A percentile compares a stretch with the other conserved stretches of the same genome.
These are phyloP conservation scores for Collybia mongolica DNA, from an alignment of 768 basidiomycete genomes.

Conservation along the genomic window DNA sequence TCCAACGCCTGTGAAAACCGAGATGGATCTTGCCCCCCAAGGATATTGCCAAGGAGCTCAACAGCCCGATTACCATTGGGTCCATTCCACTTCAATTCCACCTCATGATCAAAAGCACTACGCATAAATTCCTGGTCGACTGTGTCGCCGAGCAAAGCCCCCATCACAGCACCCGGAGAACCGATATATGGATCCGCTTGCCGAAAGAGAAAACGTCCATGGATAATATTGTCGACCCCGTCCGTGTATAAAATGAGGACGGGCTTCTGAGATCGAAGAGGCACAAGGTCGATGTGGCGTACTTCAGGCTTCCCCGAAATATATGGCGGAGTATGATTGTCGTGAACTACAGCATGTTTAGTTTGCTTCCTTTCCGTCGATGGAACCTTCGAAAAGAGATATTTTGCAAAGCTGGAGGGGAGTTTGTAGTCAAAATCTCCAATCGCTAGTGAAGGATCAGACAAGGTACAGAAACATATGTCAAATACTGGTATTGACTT, in stretches of 20 bases:
- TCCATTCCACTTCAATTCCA: slow-evolving; percentile 12
- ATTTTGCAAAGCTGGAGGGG: slow-evolving; percentile 4
- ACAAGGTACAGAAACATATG: not conserved
- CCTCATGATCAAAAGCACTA: slow-evolving; percentile 11
- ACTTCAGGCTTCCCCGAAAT: slow-evolving; percentile 7
- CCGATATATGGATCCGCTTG: slow-evolving; percentile 8
- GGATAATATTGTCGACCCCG: slow-evolving; percentile 12
- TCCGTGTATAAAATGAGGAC: slow-evolving; percentile 11
- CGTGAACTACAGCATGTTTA: slow-evolving; percentile 2
- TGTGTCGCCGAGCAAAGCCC: slow-evolving; percentile 9
- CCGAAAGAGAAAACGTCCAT: slow-evolving; percentile 11
- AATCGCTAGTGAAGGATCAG: slow-evolving; percentile 3
- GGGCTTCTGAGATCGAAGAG: slow-evolving; percentile 3
- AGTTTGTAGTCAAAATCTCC: slow-evolving; percentile 15
- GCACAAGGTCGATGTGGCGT: slow-evolving; percentile 9
- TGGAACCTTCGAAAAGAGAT: slow-evolving; percentile 7
- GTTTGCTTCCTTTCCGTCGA: not conserved
- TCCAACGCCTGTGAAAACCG: slow-evolving; percentile 10
- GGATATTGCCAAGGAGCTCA: slow-evolving; percentile 15
- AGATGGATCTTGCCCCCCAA: slow-evolving; percentile 9
- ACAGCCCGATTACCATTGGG: slow-evolving; percentile 11
- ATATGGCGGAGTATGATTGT: slow-evolving; percentile 14
- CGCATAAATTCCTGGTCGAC: slow-evolving; percentile 4
- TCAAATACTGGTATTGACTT: not conserved
- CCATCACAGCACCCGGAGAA: slow-evolving; percentile 10